These are phyloP conservation scores for Saccharomycopsis lassenensis DNA, from an alignment of 805 yeast species.

Conservation along the genomic window DNA sequence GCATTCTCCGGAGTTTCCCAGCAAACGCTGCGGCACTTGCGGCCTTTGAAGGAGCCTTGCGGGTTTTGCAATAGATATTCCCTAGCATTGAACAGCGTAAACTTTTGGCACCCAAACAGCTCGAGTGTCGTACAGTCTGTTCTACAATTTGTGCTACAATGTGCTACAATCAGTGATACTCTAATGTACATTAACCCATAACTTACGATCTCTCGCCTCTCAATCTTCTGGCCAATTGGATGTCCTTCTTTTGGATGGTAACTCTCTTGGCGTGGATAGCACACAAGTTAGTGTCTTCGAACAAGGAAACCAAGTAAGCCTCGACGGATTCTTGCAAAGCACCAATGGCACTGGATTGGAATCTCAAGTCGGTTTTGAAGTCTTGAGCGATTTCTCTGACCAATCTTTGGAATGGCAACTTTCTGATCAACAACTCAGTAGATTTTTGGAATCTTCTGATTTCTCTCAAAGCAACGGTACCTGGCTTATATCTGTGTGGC, in stretches of 20 bases:
- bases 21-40: slow-evolving; percentile 91
- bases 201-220: slow-evolving; percentile 87
- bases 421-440: slow-evolving; percentile 89
- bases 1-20: slow-evolving; percentile 76
- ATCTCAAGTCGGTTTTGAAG: slow-evolving; percentile 85
- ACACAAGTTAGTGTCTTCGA: slow-evolving; percentile 97
- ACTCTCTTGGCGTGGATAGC: slow-evolving; percentile 99
- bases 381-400: slow-evolving; percentile 95
- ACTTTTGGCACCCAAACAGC: too few relatives aligned
- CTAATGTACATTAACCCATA: too few relatives aligned
- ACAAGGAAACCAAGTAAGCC: slow-evolving; percentile 91
- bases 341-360: slow-evolving; percentile 95
- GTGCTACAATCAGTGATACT: too few relatives aligned
- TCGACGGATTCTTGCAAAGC: slow-evolving; percentile 98
- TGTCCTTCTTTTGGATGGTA: slow-evolving; percentile 96
- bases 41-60: slow-evolving; percentile 77
- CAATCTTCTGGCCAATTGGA: slow-evolving; percentile 94
- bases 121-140: too few relatives aligned
- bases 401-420: slow-evolving; percentile 94
- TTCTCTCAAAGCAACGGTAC: slow-evolving; percentile 94
- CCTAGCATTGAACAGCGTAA: too few relatives aligned
- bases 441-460: slow-evolving; percentile 96
- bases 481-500: slow-evolving; percentile 95
- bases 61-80: slow-evolving; percentile 24
- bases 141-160: too few relatives aligned